Percentiles rank a stretch among this genome's conserved stretches.
phyloP scores from a whole-genome alignment of 2,329 filamentous ascomycete species.

The Xylariaceae sp. region DNA sequence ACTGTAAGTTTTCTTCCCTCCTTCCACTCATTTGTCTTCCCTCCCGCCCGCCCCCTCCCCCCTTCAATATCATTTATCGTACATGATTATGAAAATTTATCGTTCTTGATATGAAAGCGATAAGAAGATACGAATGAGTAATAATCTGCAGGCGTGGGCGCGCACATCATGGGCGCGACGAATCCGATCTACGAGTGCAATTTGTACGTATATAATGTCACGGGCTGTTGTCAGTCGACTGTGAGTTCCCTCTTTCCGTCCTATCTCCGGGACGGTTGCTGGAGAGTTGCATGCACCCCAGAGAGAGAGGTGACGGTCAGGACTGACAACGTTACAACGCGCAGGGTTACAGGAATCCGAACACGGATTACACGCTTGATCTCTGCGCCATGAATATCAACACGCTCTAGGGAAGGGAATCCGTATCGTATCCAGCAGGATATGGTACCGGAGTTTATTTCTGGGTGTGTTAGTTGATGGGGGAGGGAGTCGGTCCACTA shows the following conservation, averaged over 20 bases:
- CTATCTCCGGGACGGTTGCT: too few species aligned
- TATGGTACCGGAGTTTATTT: too few species aligned
- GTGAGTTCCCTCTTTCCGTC: slow-evolving; percentile 12
- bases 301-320: too few species aligned
- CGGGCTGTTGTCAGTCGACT: slow-evolving; percentile 27
- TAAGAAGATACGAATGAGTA: too few species aligned
- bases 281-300: too few species aligned
- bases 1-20: slow-evolving; percentile 20
- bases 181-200: slow-evolving; percentile 28
- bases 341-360: slow-evolving; percentile 27
- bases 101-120: too few species aligned
- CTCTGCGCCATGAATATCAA: slow-evolving; percentile 24
- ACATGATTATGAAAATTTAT: too few species aligned
- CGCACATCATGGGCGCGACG: slow-evolving; percentile 22
- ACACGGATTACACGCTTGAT: slow-evolving; percentile 25
- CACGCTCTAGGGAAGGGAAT: neutral
- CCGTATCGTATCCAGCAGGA: too few species aligned
- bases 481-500: too few species aligned
- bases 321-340: neutral
- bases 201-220: slow-evolving; percentile 27
- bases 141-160: slow-evolving; percentile 19
- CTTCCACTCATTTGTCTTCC: neutral
- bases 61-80: too few species aligned
- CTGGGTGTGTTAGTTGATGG: too few species aligned
- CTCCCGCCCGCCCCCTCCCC: too few species aligned